Evolutionary conservation across 257 asterid species (phyloP).

Genomic region (Parsonsia alboflavescens): DNA sequence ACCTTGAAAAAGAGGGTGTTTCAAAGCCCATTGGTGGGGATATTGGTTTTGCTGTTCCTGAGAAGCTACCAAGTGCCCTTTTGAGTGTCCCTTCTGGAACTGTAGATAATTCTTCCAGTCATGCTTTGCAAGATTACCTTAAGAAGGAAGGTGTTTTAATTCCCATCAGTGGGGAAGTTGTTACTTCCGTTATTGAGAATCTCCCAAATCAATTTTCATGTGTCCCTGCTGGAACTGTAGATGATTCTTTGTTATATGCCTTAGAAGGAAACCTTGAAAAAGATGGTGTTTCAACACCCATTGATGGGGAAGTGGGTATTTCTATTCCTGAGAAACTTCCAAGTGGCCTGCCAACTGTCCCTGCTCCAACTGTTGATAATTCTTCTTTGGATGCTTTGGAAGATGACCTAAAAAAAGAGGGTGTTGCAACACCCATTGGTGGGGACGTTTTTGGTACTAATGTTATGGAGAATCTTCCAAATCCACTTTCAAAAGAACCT

Average conservation of each 20-base stretch:
- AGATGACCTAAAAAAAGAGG: conserved; percentile 31
- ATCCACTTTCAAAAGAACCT: neutral
- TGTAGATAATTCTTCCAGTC: too few species aligned
- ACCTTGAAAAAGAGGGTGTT: too few species aligned
- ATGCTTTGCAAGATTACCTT: too few species aligned
- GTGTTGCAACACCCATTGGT: conserved; percentile 4
- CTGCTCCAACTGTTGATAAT: conserved; percentile 11
- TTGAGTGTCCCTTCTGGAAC: too few species aligned
- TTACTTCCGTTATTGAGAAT: neutral
- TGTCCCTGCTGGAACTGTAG: conserved; percentile 22
- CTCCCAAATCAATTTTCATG: conserved; percentile 9
- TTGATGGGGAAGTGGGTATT: conserved; percentile 14
- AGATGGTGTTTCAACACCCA: neutral
- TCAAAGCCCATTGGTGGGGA: too few species aligned
- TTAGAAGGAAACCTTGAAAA: conserved; percentile 15
- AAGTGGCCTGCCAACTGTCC: conserved; percentile 3
- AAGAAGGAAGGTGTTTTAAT: too few species aligned
- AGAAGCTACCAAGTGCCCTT: too few species aligned
- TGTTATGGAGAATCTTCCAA: neutral
- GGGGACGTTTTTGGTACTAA: conserved; percentile 2
- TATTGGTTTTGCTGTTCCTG: too few species aligned
- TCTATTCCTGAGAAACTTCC: conserved; percentile 18
- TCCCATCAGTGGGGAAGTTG: too few species aligned
- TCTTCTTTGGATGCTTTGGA: conserved; percentile 10
- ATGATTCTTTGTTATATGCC: conserved; percentile 13